phyloP scores from a whole-genome alignment of 257 asterid species.

The Fraxinus anomala region DNA sequence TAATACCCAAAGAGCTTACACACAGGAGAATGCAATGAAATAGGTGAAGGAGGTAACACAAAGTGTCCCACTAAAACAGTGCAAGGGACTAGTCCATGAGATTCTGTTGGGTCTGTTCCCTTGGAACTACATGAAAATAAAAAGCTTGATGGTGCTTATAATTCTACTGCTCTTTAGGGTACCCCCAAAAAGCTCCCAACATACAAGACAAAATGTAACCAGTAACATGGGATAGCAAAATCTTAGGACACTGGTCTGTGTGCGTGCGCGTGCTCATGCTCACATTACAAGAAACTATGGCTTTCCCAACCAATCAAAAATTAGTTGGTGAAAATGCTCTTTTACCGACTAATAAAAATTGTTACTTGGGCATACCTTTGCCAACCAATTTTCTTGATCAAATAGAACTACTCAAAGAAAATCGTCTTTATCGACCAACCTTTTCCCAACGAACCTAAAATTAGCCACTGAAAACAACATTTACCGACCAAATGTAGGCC shows the following conservation, averaged over 20 bases:
- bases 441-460: too few relatives aligned
- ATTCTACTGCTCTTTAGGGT: slow-evolving; percentile 18
- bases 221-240: slow-evolving; percentile 38
- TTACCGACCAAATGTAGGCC: too few relatives aligned
- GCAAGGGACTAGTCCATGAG: slow-evolving; percentile 45
- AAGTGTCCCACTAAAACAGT: slow-evolving; percentile 39
- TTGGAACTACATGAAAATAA: slow-evolving; percentile 40
- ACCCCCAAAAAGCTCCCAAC: slow-evolving; percentile 24
- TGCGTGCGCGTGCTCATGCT: not conserved
- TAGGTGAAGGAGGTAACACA: slow-evolving; percentile 4
- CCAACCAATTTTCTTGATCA: too few relatives aligned
- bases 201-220: slow-evolving; percentile 35
- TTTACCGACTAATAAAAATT: too few relatives aligned
- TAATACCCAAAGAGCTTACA: not conserved
- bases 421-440: too few relatives aligned
- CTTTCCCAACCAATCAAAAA: too few relatives aligned
- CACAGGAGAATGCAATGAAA: slow-evolving; percentile 7
- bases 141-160: slow-evolving; percentile 24
- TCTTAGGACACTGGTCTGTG: not conserved
- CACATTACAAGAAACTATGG: too few relatives aligned
- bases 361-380: too few relatives aligned
- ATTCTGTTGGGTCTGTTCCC: slow-evolving; percentile 58
- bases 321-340: too few relatives aligned
- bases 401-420: too few relatives aligned
- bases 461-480: too few relatives aligned